Percentiles rank a stretch among this genome's conserved stretches.
phyloP scores from a whole-genome alignment of 1,284 basidiomycete genomes.

The Laetiporus sulphureus region DNA sequence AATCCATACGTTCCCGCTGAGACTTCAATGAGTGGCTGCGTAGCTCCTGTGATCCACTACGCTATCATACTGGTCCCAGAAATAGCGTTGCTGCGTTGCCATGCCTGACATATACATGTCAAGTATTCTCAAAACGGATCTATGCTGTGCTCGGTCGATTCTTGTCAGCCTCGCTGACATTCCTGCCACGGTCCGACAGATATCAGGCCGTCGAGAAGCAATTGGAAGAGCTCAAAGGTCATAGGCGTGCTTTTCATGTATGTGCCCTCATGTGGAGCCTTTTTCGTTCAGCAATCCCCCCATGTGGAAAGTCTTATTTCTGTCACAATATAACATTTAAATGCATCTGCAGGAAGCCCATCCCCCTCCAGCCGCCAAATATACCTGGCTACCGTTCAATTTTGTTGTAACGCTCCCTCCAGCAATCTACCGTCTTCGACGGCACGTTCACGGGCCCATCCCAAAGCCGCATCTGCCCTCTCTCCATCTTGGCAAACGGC shows the following conservation, averaged over 20 bases:
- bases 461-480: not conserved
- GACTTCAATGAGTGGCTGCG: no score
- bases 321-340: no score
- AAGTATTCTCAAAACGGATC: not conserved
- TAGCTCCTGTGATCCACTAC: no score
- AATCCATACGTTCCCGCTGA: no score
- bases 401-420: constrained; percentile 8
- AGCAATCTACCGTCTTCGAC: not conserved
- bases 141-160: no score
- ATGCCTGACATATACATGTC: not conserved
- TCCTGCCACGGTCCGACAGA: no score
- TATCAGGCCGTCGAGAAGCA: constrained; percentile 53
- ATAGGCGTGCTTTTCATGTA: constrained; percentile 64
- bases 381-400: constrained; percentile 9
- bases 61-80: no score
- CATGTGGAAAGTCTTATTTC: no score
- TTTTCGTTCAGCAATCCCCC: not conserved
- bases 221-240: constrained; percentile 67
- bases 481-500: not conserved
- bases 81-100: not conserved
- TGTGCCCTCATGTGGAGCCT: constrained; percentile 15
- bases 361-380: constrained; percentile 3
- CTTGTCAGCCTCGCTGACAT: no score
- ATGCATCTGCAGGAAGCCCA: constrained; percentile 7
- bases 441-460: not conserved